Evolutionary conservation across 192 early-diverging fungal genomes (phyloP), one percentile per base, ranked within the genome.

Genomic region (Backusella circina): DNA sequence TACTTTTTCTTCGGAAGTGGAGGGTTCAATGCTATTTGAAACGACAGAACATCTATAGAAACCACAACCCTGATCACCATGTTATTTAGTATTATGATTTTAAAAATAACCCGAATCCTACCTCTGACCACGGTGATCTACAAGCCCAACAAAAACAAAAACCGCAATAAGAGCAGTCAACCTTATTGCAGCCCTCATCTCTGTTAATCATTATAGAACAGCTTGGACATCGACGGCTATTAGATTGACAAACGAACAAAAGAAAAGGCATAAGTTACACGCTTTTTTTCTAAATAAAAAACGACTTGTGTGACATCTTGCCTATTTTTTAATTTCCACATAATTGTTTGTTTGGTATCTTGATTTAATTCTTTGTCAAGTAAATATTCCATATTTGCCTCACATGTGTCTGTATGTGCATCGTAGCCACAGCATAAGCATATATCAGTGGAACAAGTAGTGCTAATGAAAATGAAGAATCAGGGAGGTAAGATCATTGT

Each of bases 151-250:
- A 91, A 69, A 91, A 91, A 31, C 83, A 81, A 79, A 88, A 79
- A 0, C 90, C 90, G 65, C 90, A 91, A 21, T 82, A 82, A 65
- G 85, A 84, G 35, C 90, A 91, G 37, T 91, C 90, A 0, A 91
- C 86, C 75, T 91, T 91, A 72, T 91, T 89, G 72, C 90, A 91
- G 8, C 90, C 90, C 77, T 91, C 90, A 57, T 91, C 90, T 38
- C 90, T 76, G 36, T 86, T 86, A 64, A 91, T 91, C 75, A 90
- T 44, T 30, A 89, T 86, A 35, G 83, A 89, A 71, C 90, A 91
- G 35, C 83, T 85, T 16, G 90, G 90, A 70, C 90, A 91, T 32
- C 80, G 82, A 36, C 84, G 89, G 31, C 86, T 82, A 37, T 37
- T 73, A 28, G 5, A 23, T 51, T 51, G 50, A 21, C 21, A 51